Evolutionary conservation across 768 basidiomycete genomes (phyloP), one percentile per base, ranked within the genome.

Genomic region (Termitomyces bulborhizus): DNA sequence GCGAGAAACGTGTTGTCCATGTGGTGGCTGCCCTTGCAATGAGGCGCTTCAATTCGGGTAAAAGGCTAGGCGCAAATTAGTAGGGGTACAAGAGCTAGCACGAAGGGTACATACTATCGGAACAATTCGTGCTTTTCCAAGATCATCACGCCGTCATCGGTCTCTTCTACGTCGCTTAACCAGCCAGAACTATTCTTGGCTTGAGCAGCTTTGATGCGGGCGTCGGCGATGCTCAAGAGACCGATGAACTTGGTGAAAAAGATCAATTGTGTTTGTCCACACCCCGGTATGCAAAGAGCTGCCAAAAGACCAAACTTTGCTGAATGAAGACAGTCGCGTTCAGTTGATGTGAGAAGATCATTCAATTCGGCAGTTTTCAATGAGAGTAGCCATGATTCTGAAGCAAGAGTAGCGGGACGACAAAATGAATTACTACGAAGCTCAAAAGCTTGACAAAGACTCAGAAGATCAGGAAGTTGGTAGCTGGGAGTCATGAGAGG

Each of bases 221-320:
- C 63, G 24, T 72, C 69, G 55, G 59, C 51, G 39, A 74, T 63
- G 21, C 76, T 58, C 44, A 82, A 52, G 49, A 79, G 57, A 40
- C 74, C 73, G 53, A 80, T 61, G 45, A 84, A 75, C 57, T 85
- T 80, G 32, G 76, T 71, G 48, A 80, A 67, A 36, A 83, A 69
- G 32, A 73, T 69, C 24, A 88, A 68, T 63, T 86, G 85, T 0
- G 81, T 68, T 7, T 70, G 67, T 61, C 85, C 85, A 59, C 78
- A 80, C 2, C 69, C 75, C 7, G 86, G 85, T 60, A 81, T 79
- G 61, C 82, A 84, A 1, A 84, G 72, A 1, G 82, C 73, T 1
- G 81, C 82, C 29, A 85, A 72, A 24, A 88, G 68, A 0, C 82
- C 83, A 21, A 68, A 57, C 61, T 73, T 74, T 21, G 62, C 62